Percentiles rank a stretch among this genome's conserved stretches.
phyloP scores from a whole-genome alignment of 805 yeast genomes.

The Henningerozyma blattae region DNA sequence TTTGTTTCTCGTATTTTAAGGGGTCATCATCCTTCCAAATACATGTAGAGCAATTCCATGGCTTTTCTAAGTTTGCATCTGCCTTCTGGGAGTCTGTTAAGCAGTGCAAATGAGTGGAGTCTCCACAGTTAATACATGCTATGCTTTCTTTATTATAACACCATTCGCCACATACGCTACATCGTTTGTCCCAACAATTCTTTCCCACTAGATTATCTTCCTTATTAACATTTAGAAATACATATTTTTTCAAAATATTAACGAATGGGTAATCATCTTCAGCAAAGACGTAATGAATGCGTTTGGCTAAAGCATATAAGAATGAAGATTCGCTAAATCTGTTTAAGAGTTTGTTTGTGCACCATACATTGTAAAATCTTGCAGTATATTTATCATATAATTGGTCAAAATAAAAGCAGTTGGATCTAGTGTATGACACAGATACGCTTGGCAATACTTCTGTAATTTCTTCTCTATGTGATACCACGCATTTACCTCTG shows the following conservation, averaged over 20 bases:
- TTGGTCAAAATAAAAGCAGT: constrained; percentile 73
- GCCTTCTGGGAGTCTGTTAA: constrained; percentile 71
- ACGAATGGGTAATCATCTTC: constrained; percentile 34
- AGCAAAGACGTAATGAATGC: constrained; percentile 63
- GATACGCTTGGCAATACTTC: constrained; percentile 31
- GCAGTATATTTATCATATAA: constrained; percentile 78
- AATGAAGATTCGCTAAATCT: constrained; percentile 47
- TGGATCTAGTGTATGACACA: constrained; percentile 43
- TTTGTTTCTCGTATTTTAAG: constrained; percentile 4
- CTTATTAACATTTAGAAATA: constrained; percentile 1
- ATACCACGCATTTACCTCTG: constrained; percentile 65
- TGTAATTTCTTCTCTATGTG: constrained; percentile 55
- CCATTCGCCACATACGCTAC: constrained; percentile 79
- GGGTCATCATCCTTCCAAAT: constrained; percentile 44
- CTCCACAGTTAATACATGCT: constrained; percentile 52
- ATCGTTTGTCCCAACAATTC: constrained; percentile 26
- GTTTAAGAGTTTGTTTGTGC: constrained; percentile 46
- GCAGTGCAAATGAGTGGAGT: constrained; percentile 68
- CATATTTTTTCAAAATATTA: constrained; percentile 14
- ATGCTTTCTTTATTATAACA: constrained; percentile 65
- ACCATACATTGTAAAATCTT: constrained; percentile 65
- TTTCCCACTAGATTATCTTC: background rate
- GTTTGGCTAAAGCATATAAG: constrained; percentile 47
- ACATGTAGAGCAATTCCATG: constrained; percentile 83
- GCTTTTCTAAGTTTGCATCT: constrained; percentile 78